Evolutionary conservation across 2,329 filamentous ascomycete species (phyloP).

Genomic region (Hypoxylon sp.): DNA sequence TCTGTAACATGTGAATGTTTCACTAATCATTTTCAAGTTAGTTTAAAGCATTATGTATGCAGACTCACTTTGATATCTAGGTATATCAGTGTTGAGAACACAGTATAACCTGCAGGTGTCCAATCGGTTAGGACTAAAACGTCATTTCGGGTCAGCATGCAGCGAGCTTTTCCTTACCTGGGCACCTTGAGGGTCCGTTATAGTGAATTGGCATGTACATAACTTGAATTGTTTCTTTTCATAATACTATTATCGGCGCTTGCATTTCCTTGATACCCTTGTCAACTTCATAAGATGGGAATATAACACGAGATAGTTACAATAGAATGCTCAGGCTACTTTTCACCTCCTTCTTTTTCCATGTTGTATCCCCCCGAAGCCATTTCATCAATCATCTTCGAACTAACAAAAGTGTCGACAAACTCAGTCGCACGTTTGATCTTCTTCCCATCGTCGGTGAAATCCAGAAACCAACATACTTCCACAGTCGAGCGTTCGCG

Average conservation of each 20-base stretch:
- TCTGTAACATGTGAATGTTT: too few relatives aligned
- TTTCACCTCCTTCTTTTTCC: slow-evolving; percentile 1
- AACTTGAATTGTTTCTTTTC: not conserved
- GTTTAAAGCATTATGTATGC: too few relatives aligned
- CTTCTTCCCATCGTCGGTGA: slow-evolving; percentile 14
- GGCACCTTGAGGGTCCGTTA: slow-evolving; percentile 7
- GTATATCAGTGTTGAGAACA: not conserved
- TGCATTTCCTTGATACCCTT: too few relatives aligned
- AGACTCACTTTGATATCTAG: too few relatives aligned
- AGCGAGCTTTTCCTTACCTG: slow-evolving; percentile 28
- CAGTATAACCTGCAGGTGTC: slow-evolving; percentile 1
- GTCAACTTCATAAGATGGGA: too few relatives aligned
- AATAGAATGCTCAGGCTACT: too few relatives aligned
- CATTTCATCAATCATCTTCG: slow-evolving; percentile 10
- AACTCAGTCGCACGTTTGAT: slow-evolving; percentile 17
- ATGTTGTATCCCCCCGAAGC: slow-evolving; percentile 3
- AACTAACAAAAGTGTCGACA: slow-evolving; percentile 13
- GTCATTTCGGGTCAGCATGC: slow-evolving; percentile 25
- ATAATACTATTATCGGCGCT: too few relatives aligned
- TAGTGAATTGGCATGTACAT: not conserved
- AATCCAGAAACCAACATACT: slow-evolving; percentile 21
- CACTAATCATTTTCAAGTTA: too few relatives aligned
- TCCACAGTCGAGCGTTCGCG: slow-evolving; percentile 12
- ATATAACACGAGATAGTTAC: too few relatives aligned
- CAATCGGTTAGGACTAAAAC: slow-evolving; percentile 8